Evolutionary conservation across 1,284 basidiomycete species (phyloP).

Genomic region (Malassezia slooffiae): DNA sequence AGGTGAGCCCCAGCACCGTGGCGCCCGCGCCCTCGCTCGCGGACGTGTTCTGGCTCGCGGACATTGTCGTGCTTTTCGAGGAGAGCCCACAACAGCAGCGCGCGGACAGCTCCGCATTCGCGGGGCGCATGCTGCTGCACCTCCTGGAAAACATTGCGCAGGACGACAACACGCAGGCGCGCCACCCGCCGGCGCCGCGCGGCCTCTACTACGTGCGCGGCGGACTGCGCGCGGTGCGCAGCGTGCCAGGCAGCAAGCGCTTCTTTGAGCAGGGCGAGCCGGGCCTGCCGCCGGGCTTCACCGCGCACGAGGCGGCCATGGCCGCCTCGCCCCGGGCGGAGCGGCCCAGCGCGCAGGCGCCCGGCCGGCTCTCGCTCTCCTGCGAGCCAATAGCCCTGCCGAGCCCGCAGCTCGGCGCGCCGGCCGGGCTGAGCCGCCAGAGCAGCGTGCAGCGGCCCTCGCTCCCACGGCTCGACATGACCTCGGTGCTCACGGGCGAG

Average conservation of each 20-base stretch:
- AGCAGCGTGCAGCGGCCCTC: background rate
- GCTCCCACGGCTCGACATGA: background rate
- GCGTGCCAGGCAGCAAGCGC: background rate
- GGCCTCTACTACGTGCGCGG: conserved; percentile 9
- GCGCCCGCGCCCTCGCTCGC: background rate
- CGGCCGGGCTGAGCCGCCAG: background rate
- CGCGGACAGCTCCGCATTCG: background rate
- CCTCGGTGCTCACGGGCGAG: background rate
- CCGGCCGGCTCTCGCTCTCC: too few relatives aligned
- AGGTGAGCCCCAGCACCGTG: too few relatives aligned
- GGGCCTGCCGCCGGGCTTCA: background rate
- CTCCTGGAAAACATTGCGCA: background rate
- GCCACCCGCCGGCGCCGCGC: background rate
- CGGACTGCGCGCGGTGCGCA: conserved; percentile 4
- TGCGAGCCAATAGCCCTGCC: too few relatives aligned
- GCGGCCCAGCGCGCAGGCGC: too few relatives aligned
- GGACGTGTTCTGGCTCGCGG: conserved; percentile 9
- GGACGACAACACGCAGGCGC: background rate
- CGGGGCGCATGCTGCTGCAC: conserved; percentile 7
- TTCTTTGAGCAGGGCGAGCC: background rate
- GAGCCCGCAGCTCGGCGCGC: background rate
- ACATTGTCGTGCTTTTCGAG: conserved; percentile 12
- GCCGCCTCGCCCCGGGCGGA: too few relatives aligned
- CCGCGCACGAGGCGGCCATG: background rate
- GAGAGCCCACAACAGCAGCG: background rate